Base-by-base conservation (phyloP, 2,329 filamentous ascomycete genomes). In the Alternaria tenuissima region DNA sequence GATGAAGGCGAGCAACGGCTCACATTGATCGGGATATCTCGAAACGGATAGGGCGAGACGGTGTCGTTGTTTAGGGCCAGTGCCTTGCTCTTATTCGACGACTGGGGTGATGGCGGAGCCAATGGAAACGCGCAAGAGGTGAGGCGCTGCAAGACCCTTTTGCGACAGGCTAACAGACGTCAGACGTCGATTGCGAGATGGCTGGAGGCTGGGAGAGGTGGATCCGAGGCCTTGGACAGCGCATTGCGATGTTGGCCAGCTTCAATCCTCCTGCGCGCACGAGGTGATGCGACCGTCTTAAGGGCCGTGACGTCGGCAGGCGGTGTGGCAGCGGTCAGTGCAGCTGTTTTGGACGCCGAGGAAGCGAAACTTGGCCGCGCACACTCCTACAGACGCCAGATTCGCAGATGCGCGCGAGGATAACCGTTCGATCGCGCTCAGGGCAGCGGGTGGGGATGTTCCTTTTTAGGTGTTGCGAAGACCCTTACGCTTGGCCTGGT, bases 291-390 rank as follows among this genome's bases (percentile, higher is more conserved):
- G 69, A 76, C 67, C 73, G 69, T 68, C 68, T 72, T 75, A 75
- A 72, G 70, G 57, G 65, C 67, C 63, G 68, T 68, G 68, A 75
- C 67, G 74, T 70, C 58, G 67, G 69, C 71, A 77, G 76, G 77
- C 76, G 76, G 77, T 78, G 77, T 75, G 68, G 63, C 44, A 64
- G 66, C 67, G 74, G 76, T 77, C 75, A 76, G 71, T 77, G 76
- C 76, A 70, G 71, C 65, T 71, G 66, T 74, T 70, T 68, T 62
- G 60, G 52, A 66, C 59, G 66, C 55, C 73, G 70, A 72, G 69
- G 62, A 64, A 69, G 72, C 66, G 66, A 67, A 49, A 67, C 55
- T 63, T 56, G 67, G 68, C 64, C 63, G 65, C 65, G 61, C 65
- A 66, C 58, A 55, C 58, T 30, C 34, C 43, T 51, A 55, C 39